Percentiles rank a stretch among this genome's conserved stretches.
Conservation (phyloP, 1,284 basidiomycete genomes). For the Flammula alnicola region DNA sequence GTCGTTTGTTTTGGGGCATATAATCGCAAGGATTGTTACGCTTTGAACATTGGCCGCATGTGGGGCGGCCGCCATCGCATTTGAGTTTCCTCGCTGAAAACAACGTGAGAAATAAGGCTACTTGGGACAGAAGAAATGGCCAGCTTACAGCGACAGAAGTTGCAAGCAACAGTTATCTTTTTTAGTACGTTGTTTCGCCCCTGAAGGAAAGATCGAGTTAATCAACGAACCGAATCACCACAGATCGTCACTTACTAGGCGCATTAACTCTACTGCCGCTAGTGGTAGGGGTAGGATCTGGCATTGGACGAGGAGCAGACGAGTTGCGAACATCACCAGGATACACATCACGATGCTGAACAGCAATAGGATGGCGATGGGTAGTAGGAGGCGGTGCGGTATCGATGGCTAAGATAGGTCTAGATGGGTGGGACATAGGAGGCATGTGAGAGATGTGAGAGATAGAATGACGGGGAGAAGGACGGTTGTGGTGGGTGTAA, state of each 20-base stretch:
- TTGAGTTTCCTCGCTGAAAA: constrained; percentile 76
- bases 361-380: constrained; percentile 53
- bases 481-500: constrained; percentile 54
- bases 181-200: constrained; percentile 62
- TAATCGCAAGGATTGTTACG: constrained; percentile 78
- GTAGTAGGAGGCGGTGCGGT: constrained; percentile 55
- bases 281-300: constrained; percentile 39
- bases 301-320: constrained; percentile 43
- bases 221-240: constrained; percentile 5
- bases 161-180: constrained; percentile 85
- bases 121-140: constrained; percentile 6
- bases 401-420: constrained; percentile 75
- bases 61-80: constrained; percentile 80
- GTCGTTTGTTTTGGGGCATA: constrained; percentile 73
- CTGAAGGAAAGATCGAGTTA: constrained; percentile 19
- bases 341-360: constrained; percentile 50
- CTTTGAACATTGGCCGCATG: constrained; percentile 78
- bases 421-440: constrained; percentile 51
- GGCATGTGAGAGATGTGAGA: constrained; percentile 49
- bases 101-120: background rate
- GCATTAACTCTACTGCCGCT: constrained; percentile 37
- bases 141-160: constrained; percentile 81
- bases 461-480: constrained; percentile 48
- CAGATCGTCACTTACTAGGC: constrained; percentile 34
- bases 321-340: constrained; percentile 45